A percentile compares a stretch with the other conserved stretches of the same genome.
These are phyloP conservation scores for Metschnikowia borealis DNA, from an alignment of 805 yeast genomes.

Conservation along the genomic window DNA sequence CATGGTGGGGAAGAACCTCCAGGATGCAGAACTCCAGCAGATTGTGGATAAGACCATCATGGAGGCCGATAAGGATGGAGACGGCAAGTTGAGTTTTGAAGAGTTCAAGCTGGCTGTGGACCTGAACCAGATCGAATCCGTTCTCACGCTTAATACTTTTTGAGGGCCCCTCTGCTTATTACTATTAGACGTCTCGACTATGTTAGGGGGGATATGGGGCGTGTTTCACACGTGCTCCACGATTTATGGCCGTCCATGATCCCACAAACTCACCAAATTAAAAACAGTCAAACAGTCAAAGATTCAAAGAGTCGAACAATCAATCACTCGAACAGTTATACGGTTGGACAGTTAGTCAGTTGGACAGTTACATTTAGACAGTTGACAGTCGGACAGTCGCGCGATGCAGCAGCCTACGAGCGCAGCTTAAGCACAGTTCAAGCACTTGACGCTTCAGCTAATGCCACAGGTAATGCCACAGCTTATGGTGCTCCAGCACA, in stretches of 20 bases:
- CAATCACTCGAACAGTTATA: too few species aligned
- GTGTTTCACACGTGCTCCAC: background rate
- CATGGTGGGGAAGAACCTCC: constrained; percentile 94
- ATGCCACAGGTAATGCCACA: too few species aligned
- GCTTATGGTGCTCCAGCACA: too few species aligned
- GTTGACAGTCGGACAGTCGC: too few species aligned
- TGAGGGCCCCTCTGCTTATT: constrained; percentile 13
- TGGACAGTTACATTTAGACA: too few species aligned
- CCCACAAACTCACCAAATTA: too few species aligned
- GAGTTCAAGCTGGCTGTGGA: constrained; percentile 76
- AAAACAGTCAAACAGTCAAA: too few species aligned
- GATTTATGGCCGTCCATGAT: background rate
- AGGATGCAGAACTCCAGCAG: constrained; percentile 86
- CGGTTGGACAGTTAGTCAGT: too few species aligned
- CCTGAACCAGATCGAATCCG: constrained; percentile 54
- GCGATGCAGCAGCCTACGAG: too few species aligned
- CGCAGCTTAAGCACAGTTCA: too few species aligned
- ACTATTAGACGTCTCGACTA: background rate
- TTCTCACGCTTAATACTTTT: constrained; percentile 52
- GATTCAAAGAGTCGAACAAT: too few species aligned
- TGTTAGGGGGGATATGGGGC: background rate
- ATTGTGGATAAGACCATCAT: constrained; percentile 94
- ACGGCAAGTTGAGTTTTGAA: constrained; percentile 78
- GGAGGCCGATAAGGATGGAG: constrained; percentile 93
- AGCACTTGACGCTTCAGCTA: too few species aligned